phyloP scores from a whole-genome alignment of 805 yeast genomes.

The Hanseniaspora pseudoguilliermondii region DNA sequence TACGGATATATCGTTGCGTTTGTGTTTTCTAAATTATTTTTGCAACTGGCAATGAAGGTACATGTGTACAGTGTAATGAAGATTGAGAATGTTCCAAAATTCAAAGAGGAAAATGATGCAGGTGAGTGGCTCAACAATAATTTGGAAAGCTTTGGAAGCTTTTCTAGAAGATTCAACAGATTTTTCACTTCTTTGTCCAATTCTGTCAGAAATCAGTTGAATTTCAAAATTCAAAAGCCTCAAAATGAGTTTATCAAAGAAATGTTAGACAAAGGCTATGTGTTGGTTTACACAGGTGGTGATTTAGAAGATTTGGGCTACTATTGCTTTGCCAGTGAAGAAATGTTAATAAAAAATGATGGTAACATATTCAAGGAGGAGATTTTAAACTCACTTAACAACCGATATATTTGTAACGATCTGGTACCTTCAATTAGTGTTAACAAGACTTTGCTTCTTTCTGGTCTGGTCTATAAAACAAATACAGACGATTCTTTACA shows the following conservation, averaged over 20 bases:
- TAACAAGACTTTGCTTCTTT: slow-evolving; percentile 20
- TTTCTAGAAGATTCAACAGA: slow-evolving; percentile 71
- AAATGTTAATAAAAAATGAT: slow-evolving; percentile 19
- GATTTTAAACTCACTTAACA: slow-evolving; percentile 34
- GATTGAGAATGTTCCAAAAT: slow-evolving; percentile 44
- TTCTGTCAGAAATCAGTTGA: slow-evolving; percentile 31
- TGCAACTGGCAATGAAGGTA: slow-evolving; percentile 55
- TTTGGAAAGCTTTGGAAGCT: slow-evolving; percentile 57
- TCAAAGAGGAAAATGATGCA: slow-evolving; percentile 31
- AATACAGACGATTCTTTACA: background rate
- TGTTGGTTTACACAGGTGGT: slow-evolving; percentile 58
- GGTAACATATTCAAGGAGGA: slow-evolving; percentile 30
- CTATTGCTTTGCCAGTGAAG: slow-evolving; percentile 62
- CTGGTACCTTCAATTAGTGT: slow-evolving; percentile 26
- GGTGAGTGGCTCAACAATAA: slow-evolving; percentile 57
- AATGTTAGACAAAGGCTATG: slow-evolving; percentile 57
- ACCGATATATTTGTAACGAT: slow-evolving; percentile 42
- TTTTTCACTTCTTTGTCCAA: slow-evolving; percentile 67
- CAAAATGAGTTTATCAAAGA: slow-evolving; percentile 41
- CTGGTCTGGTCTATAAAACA: slow-evolving; percentile 17
- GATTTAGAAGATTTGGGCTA: slow-evolving; percentile 54
- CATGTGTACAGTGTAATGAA: slow-evolving; percentile 62
- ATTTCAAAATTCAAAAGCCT: slow-evolving; percentile 40
- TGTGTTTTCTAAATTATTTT: slow-evolving; percentile 52
- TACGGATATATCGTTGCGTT: slow-evolving; percentile 73